Evolutionary conservation across 768 basidiomycete species (phyloP).

Genomic region (Lactarius evosmus): DNA sequence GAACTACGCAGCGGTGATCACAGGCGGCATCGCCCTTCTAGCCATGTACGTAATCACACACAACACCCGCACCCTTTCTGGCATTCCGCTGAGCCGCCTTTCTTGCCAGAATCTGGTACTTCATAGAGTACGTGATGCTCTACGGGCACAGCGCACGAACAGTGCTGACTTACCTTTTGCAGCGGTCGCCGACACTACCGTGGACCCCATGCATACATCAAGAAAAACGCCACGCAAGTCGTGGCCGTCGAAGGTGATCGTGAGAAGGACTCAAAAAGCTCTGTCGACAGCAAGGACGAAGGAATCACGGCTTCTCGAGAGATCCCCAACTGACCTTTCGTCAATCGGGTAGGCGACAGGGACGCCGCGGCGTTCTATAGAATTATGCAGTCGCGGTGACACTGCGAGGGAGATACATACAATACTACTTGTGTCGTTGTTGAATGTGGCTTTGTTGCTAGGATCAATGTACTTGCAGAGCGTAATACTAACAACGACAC

Average conservation of each 20-base stretch:
- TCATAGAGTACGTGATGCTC: slow-evolving; percentile 26
- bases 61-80: not conserved
- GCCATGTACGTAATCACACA: slow-evolving; percentile 31
- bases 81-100: not conserved
- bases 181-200: slow-evolving; percentile 28
- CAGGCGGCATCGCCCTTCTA: slow-evolving; percentile 36
- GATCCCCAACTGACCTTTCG: too few relatives aligned
- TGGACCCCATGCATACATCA: slow-evolving; percentile 20
- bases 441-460: too few relatives aligned
- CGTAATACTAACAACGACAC: too few relatives aligned
- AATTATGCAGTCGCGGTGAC: too few relatives aligned
- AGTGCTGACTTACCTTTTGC: not conserved
- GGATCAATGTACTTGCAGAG: too few relatives aligned
- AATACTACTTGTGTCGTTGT: too few relatives aligned
- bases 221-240: not conserved
- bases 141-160: not conserved
- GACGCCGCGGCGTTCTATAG: too few relatives aligned
- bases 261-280: not conserved
- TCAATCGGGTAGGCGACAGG: too few relatives aligned
- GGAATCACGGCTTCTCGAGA: not conserved
- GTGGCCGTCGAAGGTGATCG: not conserved
- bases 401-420: too few relatives aligned
- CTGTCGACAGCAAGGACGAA: not conserved
- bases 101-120: slow-evolving; percentile 29
- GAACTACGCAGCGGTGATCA: slow-evolving; percentile 72